Conservation (phyloP, 352 stramenopile genomes). For the Pythium apleroticum region DNA sequence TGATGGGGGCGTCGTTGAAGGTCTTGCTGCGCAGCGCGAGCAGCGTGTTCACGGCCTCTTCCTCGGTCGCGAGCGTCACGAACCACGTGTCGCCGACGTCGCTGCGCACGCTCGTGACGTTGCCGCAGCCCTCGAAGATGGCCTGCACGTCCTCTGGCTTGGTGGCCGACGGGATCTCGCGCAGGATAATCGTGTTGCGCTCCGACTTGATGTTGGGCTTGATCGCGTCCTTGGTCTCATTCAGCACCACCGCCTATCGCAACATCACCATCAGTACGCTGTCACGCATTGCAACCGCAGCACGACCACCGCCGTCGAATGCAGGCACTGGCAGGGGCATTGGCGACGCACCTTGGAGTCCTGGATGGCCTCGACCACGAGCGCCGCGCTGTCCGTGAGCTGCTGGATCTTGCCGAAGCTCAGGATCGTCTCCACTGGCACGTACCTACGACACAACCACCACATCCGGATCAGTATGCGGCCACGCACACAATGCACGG, state of each 20-base stretch:
- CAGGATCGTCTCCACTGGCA: constrained; percentile 80
- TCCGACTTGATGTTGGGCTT: constrained; percentile 93
- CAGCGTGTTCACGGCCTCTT: constrained; percentile 84
- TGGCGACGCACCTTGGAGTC: constrained; percentile 61
- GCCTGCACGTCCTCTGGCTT: constrained; percentile 82
- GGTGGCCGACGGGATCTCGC: constrained; percentile 89
- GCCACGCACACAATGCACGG: not conserved
- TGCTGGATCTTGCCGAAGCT: constrained; percentile 87
- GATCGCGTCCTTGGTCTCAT: constrained; percentile 81
- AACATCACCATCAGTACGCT: not conserved
- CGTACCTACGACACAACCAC: constrained; percentile 50
- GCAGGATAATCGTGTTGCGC: constrained; percentile 92
- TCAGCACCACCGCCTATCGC: constrained; percentile 67
- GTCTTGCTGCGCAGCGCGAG: constrained; percentile 87
- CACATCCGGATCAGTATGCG: not conserved
- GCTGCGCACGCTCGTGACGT: constrained; percentile 83
- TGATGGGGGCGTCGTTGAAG: constrained; percentile 88
- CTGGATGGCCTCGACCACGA: constrained; percentile 70
- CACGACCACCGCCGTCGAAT: not conserved
- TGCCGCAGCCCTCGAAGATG: constrained; percentile 80
- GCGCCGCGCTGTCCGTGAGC: constrained; percentile 59
- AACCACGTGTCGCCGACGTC: constrained; percentile 95
- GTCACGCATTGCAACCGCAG: not conserved
- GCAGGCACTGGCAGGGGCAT: not conserved
- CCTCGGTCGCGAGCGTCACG: constrained; percentile 87